Evolutionary conservation across 257 asterid species (phyloP).

Genomic region (Catharanthus roseus): DNA sequence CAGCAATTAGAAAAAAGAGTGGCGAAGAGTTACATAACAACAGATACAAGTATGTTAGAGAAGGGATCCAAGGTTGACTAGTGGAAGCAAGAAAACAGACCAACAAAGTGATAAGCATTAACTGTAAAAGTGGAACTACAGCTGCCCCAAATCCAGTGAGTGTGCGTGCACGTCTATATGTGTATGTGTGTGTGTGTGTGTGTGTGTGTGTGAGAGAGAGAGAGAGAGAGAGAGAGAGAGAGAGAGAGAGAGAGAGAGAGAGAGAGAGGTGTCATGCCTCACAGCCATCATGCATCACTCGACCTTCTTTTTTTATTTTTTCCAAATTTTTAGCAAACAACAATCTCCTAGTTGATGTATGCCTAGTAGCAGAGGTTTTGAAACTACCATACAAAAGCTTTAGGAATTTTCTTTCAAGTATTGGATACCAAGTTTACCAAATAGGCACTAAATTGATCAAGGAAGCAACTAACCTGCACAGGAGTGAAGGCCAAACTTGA

Average conservation of each 20-base stretch:
- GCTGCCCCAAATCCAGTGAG: too few species aligned
- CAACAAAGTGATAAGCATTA: neutral
- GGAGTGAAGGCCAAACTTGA: conserved; percentile 98
- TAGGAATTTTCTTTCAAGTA: neutral
- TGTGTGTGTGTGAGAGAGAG: neutral
- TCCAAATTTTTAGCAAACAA: neutral
- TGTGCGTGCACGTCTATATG: too few species aligned
- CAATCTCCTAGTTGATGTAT: neutral
- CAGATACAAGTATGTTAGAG: neutral
- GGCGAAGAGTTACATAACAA: neutral
- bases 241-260: neutral
- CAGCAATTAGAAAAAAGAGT: neutral
- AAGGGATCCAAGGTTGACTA: neutral
- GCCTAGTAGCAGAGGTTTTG: neutral
- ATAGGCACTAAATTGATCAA: neutral
- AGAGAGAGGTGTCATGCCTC: neutral
- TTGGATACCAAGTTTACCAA: neutral
- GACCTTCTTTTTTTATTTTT: neutral
- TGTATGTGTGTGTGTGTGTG: too few species aligned
- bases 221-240: neutral
- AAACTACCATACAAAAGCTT: neutral
- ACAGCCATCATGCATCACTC: neutral
- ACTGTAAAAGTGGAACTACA: neutral
- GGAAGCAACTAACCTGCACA: conserved; percentile 65
- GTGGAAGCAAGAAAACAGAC: neutral